Base-by-base conservation (phyloP, 139 green algal genomes). In the Asterochloris erici region DNA sequence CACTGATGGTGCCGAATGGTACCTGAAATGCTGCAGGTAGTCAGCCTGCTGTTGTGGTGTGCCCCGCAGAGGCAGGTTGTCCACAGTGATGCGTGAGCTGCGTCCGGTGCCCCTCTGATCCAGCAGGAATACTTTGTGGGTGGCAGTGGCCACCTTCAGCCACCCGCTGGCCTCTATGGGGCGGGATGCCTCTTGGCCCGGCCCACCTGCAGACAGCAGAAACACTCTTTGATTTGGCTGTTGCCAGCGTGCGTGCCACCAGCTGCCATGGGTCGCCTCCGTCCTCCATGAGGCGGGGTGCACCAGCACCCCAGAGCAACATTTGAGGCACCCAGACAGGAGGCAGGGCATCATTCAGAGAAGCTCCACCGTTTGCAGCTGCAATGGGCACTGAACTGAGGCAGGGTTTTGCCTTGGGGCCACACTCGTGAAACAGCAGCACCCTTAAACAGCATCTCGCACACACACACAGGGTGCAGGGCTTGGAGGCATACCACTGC, bases 81-180 rank as follows among this genome's bases (percentile, higher is more conserved):
- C 86, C 19, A 81, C 77, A 24, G 93, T 95, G 77, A 99, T 88
- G 12, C 88, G 81, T 15, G 82, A 90, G 19, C 90, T 95, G 0
- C 81, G 84, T 1, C 94, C 94, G 10, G 94, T 97, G 73, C 94
- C 94, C 1, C 94, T 82, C 85, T 98, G 95, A 84, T 98, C 95
- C 86, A 98, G 84, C 24, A 98, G 86, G 13, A 98, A 60, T 28
- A 98, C 89, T 10, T 91, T 83, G 83, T 97, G 97, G 80, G 86
- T 86, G 74, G 88, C 84, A 17, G 85, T 54, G 0, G 96, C 95
- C 14, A 87, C 60, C 71, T 95, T 96, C 15, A 98, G 77, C 96
- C 96, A 99, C 11, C 87, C 90, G 60, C 77, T 87, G 13, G 78
- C 85, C 23, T 98, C 95, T 14, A 82, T 91, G 16, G 93, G 93